These are phyloP conservation scores for Sphagnum contortum DNA, from an alignment of 225 moss, liverwort and hornwort genomes.

Conservation along the genomic window DNA sequence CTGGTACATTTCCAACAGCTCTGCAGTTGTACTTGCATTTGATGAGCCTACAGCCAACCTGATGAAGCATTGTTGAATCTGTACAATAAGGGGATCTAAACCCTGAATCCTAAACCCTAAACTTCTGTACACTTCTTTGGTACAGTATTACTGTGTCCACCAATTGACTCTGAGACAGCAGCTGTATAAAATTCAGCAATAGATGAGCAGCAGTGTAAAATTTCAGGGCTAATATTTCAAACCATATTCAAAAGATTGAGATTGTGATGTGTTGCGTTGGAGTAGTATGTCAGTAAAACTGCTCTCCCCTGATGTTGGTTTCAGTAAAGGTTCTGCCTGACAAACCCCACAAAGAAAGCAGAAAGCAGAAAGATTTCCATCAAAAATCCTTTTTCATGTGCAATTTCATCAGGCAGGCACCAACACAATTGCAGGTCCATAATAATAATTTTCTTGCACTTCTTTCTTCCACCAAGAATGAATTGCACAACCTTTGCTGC, in stretches of 20 bases:
- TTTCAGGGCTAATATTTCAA: too few species aligned
- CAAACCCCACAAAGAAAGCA: slow-evolving; percentile 22
- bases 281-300: slow-evolving; percentile 75
- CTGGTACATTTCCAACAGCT: slow-evolving; percentile 53
- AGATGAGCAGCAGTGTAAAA: too few species aligned
- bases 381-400: slow-evolving; percentile 14
- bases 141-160: neutral
- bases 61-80: neutral
- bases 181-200: too few species aligned
- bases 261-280: slow-evolving; percentile 55
- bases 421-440: slow-evolving; percentile 26
- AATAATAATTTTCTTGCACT: slow-evolving; percentile 46
- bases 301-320: slow-evolving; percentile 60
- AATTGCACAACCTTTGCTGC: slow-evolving; percentile 12
- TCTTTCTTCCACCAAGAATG: slow-evolving; percentile 37
- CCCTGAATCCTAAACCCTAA: neutral
- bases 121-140: neutral
- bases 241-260: slow-evolving; percentile 66
- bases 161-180: too few species aligned
- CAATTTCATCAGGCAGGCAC: neutral
- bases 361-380: neutral
- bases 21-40: slow-evolving; percentile 59
- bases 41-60: slow-evolving; percentile 31
- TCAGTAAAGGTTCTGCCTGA: slow-evolving; percentile 76
- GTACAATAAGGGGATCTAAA: neutral